Conservation (phyloP, 495 filamentous ascomycete species). For the Apiosordaria backusii region DNA sequence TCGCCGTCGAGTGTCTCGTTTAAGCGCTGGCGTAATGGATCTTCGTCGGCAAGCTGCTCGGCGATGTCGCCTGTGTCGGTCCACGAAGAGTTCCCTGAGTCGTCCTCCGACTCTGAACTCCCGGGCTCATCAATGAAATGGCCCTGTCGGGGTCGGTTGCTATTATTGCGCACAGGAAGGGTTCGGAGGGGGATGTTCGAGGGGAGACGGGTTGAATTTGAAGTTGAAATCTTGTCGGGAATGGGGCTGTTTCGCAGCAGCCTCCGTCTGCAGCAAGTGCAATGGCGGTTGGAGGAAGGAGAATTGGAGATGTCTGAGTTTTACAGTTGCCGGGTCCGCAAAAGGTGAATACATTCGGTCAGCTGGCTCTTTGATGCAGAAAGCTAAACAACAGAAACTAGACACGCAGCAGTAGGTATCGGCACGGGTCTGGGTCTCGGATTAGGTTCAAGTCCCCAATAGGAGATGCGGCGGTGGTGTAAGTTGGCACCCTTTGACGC, state of each 20-base stretch:
- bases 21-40: slow-evolving; percentile 66
- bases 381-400: slow-evolving; percentile 1
- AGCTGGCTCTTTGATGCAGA: slow-evolving; percentile 9
- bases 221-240: slow-evolving; percentile 55
- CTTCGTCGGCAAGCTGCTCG: slow-evolving; percentile 81
- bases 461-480: slow-evolving; percentile 7
- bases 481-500: slow-evolving; percentile 12
- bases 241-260: slow-evolving; percentile 60
- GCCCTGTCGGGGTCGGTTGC: slow-evolving; percentile 33
- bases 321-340: slow-evolving; percentile 18
- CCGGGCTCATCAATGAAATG: slow-evolving; percentile 31
- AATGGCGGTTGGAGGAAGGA: slow-evolving; percentile 1
- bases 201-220: slow-evolving; percentile 48
- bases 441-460: no score
- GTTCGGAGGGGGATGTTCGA: slow-evolving; percentile 62
- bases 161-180: slow-evolving; percentile 38
- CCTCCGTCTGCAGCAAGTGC: slow-evolving; percentile 45
- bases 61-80: slow-evolving; percentile 91
- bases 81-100: slow-evolving; percentile 64
- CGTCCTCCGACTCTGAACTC: slow-evolving; percentile 32
- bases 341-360: slow-evolving; percentile 21
- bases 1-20: slow-evolving; percentile 60
- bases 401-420: background rate
- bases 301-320: background rate
- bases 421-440: slow-evolving; percentile 11